Evolutionary conservation across 2,329 filamentous ascomycete species (phyloP).

Genomic region (Penicillium sp.): DNA sequence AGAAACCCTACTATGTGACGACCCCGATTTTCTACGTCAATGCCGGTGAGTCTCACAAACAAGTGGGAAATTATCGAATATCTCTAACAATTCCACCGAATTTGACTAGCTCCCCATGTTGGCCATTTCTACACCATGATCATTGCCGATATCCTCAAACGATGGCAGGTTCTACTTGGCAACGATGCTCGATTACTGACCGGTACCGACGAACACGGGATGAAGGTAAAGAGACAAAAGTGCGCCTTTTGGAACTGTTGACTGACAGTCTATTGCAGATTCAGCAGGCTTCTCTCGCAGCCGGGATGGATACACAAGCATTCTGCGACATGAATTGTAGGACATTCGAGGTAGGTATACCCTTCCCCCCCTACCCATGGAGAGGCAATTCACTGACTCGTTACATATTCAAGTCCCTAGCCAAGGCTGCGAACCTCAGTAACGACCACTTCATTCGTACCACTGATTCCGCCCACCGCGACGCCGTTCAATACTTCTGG

Average conservation of each 20-base stretch:
- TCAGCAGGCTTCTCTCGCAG: conserved; percentile 78
- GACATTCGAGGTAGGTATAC: conserved; percentile 68
- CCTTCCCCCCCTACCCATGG: background rate
- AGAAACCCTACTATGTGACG: conserved; percentile 92
- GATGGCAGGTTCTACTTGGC: conserved; percentile 83
- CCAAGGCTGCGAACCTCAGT: conserved; percentile 69
- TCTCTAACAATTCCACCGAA: conserved; percentile 4
- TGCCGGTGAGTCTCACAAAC: conserved; percentile 65
- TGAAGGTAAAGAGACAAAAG: conserved; percentile 66
- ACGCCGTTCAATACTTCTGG: conserved; percentile 91
- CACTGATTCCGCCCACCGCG: conserved; percentile 79
- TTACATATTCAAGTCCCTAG: conserved; percentile 61
- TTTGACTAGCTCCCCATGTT: conserved; percentile 80
- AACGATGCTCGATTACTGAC: conserved; percentile 77
- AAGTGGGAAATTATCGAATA: background rate
- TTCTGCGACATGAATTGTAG: conserved; percentile 86
- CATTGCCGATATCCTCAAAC: conserved; percentile 86
- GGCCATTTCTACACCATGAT: conserved; percentile 95
- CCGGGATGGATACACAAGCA: conserved; percentile 74
- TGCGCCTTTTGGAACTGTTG: background rate
- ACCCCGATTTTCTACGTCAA: conserved; percentile 99
- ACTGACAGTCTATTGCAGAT: conserved; percentile 57
- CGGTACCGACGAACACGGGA: conserved; percentile 95
- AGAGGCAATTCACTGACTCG: conserved; percentile 9
- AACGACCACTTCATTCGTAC: conserved; percentile 93